These are phyloP conservation scores for Candida awuae DNA, from an alignment of 805 yeast species.

Conservation along the genomic window DNA sequence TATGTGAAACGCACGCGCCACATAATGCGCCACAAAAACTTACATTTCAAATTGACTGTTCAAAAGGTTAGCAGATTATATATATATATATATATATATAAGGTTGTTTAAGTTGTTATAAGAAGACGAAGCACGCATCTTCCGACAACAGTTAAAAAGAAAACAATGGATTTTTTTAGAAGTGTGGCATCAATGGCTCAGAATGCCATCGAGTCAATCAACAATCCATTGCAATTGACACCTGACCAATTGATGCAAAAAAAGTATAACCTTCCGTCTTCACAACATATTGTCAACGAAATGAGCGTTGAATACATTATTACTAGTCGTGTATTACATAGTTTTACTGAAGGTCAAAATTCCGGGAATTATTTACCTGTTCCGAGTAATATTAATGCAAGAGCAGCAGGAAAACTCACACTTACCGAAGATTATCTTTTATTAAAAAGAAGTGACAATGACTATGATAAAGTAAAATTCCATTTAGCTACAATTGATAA, in stretches of 20 bases:
- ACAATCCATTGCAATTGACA: conserved; percentile 37
- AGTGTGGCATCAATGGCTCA: conserved; percentile 42
- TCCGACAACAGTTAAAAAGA: too few relatives aligned
- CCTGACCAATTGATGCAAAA: conserved; percentile 64
- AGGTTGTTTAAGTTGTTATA: too few relatives aligned
- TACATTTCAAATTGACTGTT: too few relatives aligned
- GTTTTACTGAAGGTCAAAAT: conserved; percentile 5
- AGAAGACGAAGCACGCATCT: too few relatives aligned
- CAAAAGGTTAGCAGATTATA: too few relatives aligned
- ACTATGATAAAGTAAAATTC: conserved; percentile 52
- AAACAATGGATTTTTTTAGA: conserved; percentile 46
- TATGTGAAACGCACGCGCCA: too few relatives aligned
- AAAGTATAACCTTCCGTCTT: conserved; percentile 63
- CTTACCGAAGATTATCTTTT: conserved; percentile 70
- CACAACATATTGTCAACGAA: conserved; percentile 45
- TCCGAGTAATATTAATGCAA: conserved; percentile 3
- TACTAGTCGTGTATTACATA: conserved; percentile 9
- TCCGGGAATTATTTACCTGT: conserved; percentile 19
- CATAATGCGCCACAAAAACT: too few relatives aligned
- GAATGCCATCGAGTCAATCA: conserved; percentile 34
- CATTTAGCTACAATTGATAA: conserved; percentile 74
- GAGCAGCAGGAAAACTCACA: conserved; percentile 46
- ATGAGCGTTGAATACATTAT: conserved; percentile 5
- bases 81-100: too few relatives aligned
- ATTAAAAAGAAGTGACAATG: conserved; percentile 65